phyloP scores from a whole-genome alignment of 1,284 basidiomycete genomes.

The Bondarzewia mesenterica region DNA sequence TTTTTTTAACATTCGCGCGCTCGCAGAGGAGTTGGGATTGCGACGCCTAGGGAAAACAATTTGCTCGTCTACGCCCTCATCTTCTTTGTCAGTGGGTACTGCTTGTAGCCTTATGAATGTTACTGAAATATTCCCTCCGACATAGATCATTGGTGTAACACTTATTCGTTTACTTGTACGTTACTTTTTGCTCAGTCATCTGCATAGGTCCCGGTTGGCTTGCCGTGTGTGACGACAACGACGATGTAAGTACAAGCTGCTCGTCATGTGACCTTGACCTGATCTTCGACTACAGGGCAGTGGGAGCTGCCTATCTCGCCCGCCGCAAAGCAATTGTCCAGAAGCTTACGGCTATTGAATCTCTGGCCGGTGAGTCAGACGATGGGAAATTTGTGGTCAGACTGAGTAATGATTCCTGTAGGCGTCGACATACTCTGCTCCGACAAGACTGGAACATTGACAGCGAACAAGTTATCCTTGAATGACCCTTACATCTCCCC shows the following conservation, averaged over 20 bases:
- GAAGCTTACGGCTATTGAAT: conserved; percentile 51
- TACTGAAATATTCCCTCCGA: too few relatives aligned
- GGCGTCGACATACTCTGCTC: conserved; percentile 46
- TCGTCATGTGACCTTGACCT: background rate
- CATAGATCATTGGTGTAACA: conserved; percentile 39
- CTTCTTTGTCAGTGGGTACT: conserved; percentile 18
- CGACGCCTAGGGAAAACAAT: conserved; percentile 38
- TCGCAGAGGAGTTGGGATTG: conserved; percentile 23
- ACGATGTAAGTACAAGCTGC: conserved; percentile 29
- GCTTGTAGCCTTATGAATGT: background rate
- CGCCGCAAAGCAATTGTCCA: conserved; percentile 51
- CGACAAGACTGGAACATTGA: conserved; percentile 49
- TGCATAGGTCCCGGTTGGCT: conserved; percentile 42
- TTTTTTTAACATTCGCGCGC: background rate
- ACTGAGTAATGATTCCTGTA: background rate
- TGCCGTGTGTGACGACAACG: conserved; percentile 33
- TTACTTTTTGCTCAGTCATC: too few relatives aligned
- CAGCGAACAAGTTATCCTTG: conserved; percentile 49
- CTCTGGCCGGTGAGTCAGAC: conserved; percentile 32
- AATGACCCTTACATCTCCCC: conserved; percentile 32
- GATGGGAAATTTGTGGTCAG: background rate
- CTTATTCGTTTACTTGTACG: too few relatives aligned
- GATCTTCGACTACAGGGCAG: conserved; percentile 22
- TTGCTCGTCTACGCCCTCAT: conserved; percentile 40
- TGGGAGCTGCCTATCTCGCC: conserved; percentile 48